Base-by-base conservation (phyloP, 2,329 filamentous ascomycete genomes). In the Phaeosphaeriaceae sp. region DNA sequence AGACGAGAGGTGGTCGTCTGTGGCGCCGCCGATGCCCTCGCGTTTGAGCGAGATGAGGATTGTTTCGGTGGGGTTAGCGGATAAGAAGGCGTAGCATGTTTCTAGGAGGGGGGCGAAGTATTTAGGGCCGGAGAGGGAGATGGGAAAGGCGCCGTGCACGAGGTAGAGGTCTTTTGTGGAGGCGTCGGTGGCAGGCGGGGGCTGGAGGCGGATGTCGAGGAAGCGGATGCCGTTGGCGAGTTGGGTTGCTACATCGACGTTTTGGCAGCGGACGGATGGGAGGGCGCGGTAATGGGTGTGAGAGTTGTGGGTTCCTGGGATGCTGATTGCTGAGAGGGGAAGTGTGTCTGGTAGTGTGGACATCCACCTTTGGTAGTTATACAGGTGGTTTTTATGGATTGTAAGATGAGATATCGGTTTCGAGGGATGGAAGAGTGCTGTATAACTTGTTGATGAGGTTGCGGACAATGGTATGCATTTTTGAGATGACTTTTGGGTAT, bases 291-390 rank as follows among this genome's bases (percentile, higher is more conserved):
- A 82, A 76, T 84, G 88, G 8, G 92, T 95, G 6, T 94, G 90
- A 15, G 89, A 90, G 76, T 99, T 97, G 79, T 99, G 94, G 0
- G 94, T 97, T 56, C 94, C 94, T 0, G 94, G 94, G 55, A 97
- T 94, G 41, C 89, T 94, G 41, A 99, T 84, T 2, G 87, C 82
- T 1, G 90, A 89, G 4, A 97, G 79, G 1, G 90, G 86, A 42
- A 85, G 87, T 16, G 85, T 81, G 64, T 92, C 84, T 52, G 82
- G 79, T 34, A 97, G 80, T 53, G 86, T 81, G 48, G 80, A 75
- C 92, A 97, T 97, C 94, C 94, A 91, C 54, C 86, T 90, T 74
- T 87, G 86, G 52, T 97, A 78, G 33, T 82, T 48, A 12, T 32
- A 34, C 1, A 51, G 18, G 20, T 64, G 58, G 29, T 66, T 61